These are phyloP conservation scores for Thelephora aurantiotincta DNA, from an alignment of 768 basidiomycete genomes.

Conservation along the genomic window DNA sequence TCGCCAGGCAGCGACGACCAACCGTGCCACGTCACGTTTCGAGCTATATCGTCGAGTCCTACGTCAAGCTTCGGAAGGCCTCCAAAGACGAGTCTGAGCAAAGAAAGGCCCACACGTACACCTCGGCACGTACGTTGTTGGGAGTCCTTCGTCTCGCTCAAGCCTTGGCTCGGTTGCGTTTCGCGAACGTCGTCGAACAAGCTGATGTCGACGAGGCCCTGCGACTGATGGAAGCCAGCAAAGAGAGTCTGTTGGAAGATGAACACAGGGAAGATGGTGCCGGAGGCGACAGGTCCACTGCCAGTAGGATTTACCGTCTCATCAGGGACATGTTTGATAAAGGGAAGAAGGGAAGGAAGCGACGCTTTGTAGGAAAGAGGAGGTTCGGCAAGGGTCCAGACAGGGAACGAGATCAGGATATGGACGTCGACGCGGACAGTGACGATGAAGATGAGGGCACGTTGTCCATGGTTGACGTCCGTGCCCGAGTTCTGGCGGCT, in stretches of 20 bases:
- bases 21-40: conserved; percentile 84
- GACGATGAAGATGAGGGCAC: conserved; percentile 45
- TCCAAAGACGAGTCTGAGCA: conserved; percentile 83
- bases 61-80: conserved; percentile 87
- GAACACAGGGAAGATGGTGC: conserved; percentile 43
- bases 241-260: conserved; percentile 79
- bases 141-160: conserved; percentile 91
- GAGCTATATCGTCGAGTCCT: conserved; percentile 86
- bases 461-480: conserved; percentile 75
- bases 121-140: conserved; percentile 89
- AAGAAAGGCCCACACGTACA: conserved; percentile 86
- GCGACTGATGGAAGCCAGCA: conserved; percentile 93
- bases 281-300: conserved; percentile 63
- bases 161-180: conserved; percentile 85
- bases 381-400: conserved; percentile 57
- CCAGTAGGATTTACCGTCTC: conserved; percentile 79
- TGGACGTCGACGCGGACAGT: conserved; percentile 34
- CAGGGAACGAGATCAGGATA: conserved; percentile 56
- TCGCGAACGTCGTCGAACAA: conserved; percentile 64
- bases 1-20: conserved; percentile 78
- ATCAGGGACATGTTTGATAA: conserved; percentile 70
- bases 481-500: conserved; percentile 69
- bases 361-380: conserved; percentile 28
- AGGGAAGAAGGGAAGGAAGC: conserved; percentile 17
- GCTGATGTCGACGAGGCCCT: conserved; percentile 94